Percentiles rank a stretch among this genome's conserved stretches.
Evolutionary conservation across 768 basidiomycete genomes (phyloP).

Genomic region (Suillus luteus): DNA sequence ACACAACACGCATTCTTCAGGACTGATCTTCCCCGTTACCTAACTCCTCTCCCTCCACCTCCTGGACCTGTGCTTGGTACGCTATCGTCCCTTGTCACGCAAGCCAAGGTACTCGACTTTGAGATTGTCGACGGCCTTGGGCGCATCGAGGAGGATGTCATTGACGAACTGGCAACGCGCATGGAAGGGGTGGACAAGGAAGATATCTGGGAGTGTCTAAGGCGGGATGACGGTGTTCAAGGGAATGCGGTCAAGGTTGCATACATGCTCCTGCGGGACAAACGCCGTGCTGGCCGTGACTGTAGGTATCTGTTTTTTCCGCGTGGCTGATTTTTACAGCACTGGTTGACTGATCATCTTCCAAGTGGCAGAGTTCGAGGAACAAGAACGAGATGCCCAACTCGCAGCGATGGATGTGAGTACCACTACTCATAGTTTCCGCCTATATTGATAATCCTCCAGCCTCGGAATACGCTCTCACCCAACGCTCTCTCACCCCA

Average conservation of each 20-base stretch:
- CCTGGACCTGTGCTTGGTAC: constrained; percentile 78
- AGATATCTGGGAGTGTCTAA: constrained; percentile 85
- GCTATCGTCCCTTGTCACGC: constrained; percentile 69
- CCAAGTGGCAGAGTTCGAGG: constrained; percentile 74
- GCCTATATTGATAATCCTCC: constrained; percentile 11
- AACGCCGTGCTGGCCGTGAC: constrained; percentile 79
- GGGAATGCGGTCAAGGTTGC: constrained; percentile 97
- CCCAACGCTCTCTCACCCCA: constrained; percentile 68
- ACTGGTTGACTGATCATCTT: constrained; percentile 20
- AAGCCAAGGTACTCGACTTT: constrained; percentile 68
- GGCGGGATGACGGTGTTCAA: constrained; percentile 78
- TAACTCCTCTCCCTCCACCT: constrained; percentile 76
- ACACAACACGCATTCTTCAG: constrained; percentile 90
- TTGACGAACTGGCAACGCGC: constrained; percentile 74
- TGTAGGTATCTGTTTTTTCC: constrained; percentile 51
- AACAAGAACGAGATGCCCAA: constrained; percentile 84
- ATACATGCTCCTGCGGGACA: constrained; percentile 91
- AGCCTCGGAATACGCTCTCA: constrained; percentile 75
- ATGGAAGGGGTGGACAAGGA: constrained; percentile 78
- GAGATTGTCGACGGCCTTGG: constrained; percentile 92
- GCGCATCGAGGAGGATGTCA: constrained; percentile 87
- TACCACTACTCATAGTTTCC: constrained; percentile 30
- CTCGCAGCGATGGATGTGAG: constrained; percentile 79
- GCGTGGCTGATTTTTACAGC: constrained; percentile 6
- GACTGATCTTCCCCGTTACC: constrained; percentile 82